Base-by-base conservation (phyloP, 2,329 filamentous ascomycete genomes). In the Aspergillus calidoustus region DNA sequence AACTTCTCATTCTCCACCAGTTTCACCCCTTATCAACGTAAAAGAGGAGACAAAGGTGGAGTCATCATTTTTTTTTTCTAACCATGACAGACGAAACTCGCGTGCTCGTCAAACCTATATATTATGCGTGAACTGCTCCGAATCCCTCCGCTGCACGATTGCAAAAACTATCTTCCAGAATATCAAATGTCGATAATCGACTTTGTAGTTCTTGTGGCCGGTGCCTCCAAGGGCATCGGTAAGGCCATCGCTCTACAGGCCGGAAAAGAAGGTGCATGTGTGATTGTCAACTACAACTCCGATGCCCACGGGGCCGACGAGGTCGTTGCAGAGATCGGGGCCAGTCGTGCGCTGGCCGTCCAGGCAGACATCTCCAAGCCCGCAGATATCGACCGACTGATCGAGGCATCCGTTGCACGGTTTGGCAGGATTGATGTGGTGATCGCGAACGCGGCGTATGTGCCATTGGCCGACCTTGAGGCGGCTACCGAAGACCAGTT, bases 391-490 rank as follows among this genome's bases (percentile, higher is more conserved):
- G 77, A 80, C 17, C 69, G 69, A 15, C 77, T 89, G 11, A 78
- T 88, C 19, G 70, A 79, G 3, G 73, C 76, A 11, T 79, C 83
- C 0, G 76, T 87, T 1, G 66, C 76, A 2, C 77, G 76, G 47
- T 87, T 83, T 64, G 82, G 82, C 25, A 80, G 80, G 63, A 82
- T 89, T 64, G 86, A 89, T 73, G 81, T 87, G 38, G 63, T 88
- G 5, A 75, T 88, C 52, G 76, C 82, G 3, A 87, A 85, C 62
- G 85, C 86, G 0, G 86, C 80, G 0, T 66, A 81, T 8, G 75
- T 86, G 75, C 75, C 75, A 4, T 79, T 84, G 72, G 77, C 76
- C 15, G 78, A 80, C 52, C 74, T 88, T 15, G 78, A 80, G 44
- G 67, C 76, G 19, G 78, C 80, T 0, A 83, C 78, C 0, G 83